Percentiles rank a stretch among this genome's conserved stretches.
These are phyloP conservation scores for Alternaria conjuncta DNA, from an alignment of 2,329 filamentous ascomycete species.

Conservation along the genomic window DNA sequence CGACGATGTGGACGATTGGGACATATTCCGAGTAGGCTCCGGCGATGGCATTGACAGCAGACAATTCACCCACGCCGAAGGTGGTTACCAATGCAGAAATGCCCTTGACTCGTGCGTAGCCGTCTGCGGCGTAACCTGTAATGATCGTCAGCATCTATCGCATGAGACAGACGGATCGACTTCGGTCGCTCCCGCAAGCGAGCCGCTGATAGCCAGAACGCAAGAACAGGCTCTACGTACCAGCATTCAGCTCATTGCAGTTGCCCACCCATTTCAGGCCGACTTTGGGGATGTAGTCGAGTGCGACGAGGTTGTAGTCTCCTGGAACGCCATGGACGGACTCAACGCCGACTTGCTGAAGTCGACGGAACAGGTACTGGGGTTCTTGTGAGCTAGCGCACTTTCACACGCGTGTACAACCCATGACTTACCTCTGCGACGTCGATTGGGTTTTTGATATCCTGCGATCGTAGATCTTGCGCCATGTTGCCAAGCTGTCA, in stretches of 20 bases:
- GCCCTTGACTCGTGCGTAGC: conserved; percentile 56
- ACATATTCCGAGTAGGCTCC: conserved; percentile 56
- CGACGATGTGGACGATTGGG: conserved; percentile 57
- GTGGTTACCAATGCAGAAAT: conserved; percentile 56
- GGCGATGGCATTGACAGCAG: conserved; percentile 56
- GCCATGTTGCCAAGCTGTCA: conserved; percentile 36
- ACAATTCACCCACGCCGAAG: conserved; percentile 58
- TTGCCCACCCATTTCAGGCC: conserved; percentile 67
- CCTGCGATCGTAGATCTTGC: conserved; percentile 50
- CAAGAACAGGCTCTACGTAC: conserved; percentile 37
- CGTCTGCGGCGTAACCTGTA: conserved; percentile 55
- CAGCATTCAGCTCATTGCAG: conserved; percentile 67
- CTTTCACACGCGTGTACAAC: background rate
- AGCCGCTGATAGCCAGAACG: background rate
- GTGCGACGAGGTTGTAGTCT: conserved; percentile 56
- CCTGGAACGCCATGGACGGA: conserved; percentile 56
- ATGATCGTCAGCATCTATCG: background rate
- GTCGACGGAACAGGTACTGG: conserved; percentile 49
- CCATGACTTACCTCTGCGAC: conserved; percentile 61
- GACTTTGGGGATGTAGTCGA: conserved; percentile 63
- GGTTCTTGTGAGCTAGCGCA: background rate
- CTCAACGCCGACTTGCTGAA: conserved; percentile 53
- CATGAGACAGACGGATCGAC: background rate
- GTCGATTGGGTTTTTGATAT: conserved; percentile 57
- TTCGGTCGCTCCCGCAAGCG: conserved; percentile 4